Evolutionary conservation across 768 basidiomycete genomes (phyloP).

Genomic region (Russula earlei): DNA sequence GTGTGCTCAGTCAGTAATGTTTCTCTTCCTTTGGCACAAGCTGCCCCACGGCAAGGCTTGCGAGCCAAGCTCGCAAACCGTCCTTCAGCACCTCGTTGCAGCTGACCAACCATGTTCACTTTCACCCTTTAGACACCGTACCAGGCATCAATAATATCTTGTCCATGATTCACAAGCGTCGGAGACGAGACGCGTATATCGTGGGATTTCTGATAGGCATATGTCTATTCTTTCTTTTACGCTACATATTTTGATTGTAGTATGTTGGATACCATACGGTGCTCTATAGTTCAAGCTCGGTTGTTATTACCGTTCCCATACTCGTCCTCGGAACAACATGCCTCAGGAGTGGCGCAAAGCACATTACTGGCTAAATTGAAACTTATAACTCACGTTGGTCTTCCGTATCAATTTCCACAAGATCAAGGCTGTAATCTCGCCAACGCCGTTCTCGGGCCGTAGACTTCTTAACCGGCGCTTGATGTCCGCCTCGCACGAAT

Average conservation of each 20-base stretch:
- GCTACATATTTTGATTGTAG: constrained; percentile 32
- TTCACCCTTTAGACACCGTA: constrained; percentile 52
- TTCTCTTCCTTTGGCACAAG: neutral
- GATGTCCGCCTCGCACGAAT: constrained; percentile 46
- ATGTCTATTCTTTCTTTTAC: constrained; percentile 56
- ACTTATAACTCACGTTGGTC: neutral
- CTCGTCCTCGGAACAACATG: neutral
- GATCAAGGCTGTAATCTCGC: constrained; percentile 16
- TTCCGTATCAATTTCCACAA: constrained; percentile 5
- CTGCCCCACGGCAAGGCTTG: no score
- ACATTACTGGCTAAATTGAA: neutral
- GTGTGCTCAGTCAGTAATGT: constrained; percentile 57
- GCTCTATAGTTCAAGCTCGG: neutral
- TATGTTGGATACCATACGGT: constrained; percentile 8
- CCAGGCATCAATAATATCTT: constrained; percentile 92
- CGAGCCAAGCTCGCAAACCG: no score
- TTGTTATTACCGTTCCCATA: neutral
- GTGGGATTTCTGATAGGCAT: constrained; percentile 83
- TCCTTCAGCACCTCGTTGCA: no score
- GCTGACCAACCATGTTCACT: neutral
- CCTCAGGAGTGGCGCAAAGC: neutral
- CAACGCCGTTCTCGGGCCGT: constrained; percentile 11
- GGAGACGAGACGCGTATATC: constrained; percentile 84
- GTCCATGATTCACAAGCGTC: constrained; percentile 84
- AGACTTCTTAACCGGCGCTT: neutral